These are phyloP conservation scores for Tetrapisispora nanseiensis DNA, from an alignment of 805 yeast genomes.

Conservation along the genomic window DNA sequence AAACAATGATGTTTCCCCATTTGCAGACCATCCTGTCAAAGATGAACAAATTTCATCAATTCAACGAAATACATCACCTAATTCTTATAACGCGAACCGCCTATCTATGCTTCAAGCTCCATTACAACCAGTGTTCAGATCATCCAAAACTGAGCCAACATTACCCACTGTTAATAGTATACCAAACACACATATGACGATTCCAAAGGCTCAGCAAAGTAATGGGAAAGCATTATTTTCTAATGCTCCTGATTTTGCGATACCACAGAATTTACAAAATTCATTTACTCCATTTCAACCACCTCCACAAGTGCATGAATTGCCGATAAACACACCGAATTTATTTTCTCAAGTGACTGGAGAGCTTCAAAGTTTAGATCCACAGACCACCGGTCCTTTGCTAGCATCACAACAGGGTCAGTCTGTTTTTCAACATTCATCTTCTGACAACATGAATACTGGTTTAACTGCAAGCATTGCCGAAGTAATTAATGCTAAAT, in stretches of 20 bases:
- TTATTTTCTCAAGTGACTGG: slow-evolving; percentile 25
- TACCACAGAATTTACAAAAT: slow-evolving; percentile 4
- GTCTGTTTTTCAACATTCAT: slow-evolving; percentile 39
- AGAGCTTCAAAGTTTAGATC: slow-evolving; percentile 14
- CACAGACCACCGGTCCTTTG: slow-evolving; percentile 17
- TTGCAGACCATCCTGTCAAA: not conserved
- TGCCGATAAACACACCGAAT: too few relatives aligned
- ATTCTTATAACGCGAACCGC: slow-evolving; percentile 9
- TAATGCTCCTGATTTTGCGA: not conserved
- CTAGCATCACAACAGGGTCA: slow-evolving; percentile 15
- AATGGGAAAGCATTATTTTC: not conserved
- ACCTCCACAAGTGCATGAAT: not conserved
- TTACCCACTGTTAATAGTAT: not conserved
- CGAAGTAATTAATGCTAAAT: slow-evolving; percentile 71
- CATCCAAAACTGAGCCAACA: slow-evolving; percentile 11
- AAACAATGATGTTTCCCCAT: not conserved
- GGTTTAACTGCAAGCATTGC: slow-evolving; percentile 78
- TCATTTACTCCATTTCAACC: not conserved
- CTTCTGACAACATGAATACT: slow-evolving; percentile 32
- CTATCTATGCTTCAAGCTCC: slow-evolving; percentile 30
- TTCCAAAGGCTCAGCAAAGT: slow-evolving; percentile 11
- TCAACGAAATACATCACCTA: slow-evolving; percentile 9
- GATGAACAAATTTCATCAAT: slow-evolving; percentile 1
- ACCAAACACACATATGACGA: not conserved
- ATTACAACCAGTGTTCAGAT: slow-evolving; percentile 25